phyloP scores from a whole-genome alignment of 1,284 basidiomycete genomes.

The Grifola frondosa region DNA sequence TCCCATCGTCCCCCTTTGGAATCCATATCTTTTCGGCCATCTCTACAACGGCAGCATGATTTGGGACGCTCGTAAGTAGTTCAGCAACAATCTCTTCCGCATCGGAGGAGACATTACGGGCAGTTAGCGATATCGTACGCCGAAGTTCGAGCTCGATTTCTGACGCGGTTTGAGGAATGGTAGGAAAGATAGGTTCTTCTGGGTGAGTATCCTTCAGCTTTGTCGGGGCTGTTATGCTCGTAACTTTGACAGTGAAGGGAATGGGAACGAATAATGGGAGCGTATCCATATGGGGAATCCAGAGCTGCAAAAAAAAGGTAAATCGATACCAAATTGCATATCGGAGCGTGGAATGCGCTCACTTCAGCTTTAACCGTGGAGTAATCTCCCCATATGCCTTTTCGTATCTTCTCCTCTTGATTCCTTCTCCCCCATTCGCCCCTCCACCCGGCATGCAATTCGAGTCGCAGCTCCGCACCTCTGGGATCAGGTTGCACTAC shows the following conservation, averaged over 20 bases:
- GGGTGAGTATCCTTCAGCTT: conserved; percentile 5
- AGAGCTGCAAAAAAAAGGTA: too few relatives aligned
- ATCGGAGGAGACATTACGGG: conserved; percentile 13
- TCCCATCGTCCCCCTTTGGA: conserved; percentile 9
- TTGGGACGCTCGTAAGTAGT: conserved; percentile 13
- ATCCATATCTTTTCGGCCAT: conserved; percentile 13
- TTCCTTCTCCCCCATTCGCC: conserved; percentile 2
- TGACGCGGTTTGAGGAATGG: conserved; percentile 12
- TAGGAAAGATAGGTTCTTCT: conserved; percentile 7
- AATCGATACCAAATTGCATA: too few relatives aligned
- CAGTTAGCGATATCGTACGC: conserved; percentile 12
- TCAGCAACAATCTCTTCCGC: conserved; percentile 16
- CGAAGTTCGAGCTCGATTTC: conserved; percentile 15
- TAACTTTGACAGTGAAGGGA: not conserved
- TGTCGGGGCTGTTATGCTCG: not conserved
- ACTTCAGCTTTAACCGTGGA: conserved; percentile 13
- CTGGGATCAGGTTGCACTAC: conserved; percentile 1
- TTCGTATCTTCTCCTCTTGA: conserved; percentile 11
- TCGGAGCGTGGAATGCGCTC: too few relatives aligned
- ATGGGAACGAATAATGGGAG: not conserved
- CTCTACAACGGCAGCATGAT: conserved; percentile 13
- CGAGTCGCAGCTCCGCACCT: not conserved
- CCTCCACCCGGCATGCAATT: not conserved
- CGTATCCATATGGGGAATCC: too few relatives aligned
- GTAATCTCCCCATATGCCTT: conserved; percentile 14